Evolutionary conservation across 257 asterid species (phyloP), one percentile per base, ranked within the genome.

Genomic region (Solanum pennellii): DNA sequence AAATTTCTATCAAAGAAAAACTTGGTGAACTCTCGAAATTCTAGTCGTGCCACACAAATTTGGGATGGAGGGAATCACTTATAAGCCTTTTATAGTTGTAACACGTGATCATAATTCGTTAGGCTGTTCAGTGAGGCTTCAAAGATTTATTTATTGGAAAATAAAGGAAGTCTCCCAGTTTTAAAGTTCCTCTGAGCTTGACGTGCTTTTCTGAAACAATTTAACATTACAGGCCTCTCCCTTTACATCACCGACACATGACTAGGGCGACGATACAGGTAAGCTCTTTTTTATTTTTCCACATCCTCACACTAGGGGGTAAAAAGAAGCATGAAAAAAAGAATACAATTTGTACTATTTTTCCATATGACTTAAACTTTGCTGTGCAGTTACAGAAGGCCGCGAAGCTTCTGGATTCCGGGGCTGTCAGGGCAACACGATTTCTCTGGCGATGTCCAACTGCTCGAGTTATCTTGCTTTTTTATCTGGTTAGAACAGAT

Each of bases 391-490:
- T 97, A 93, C 99, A 97, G 93, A 95, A 91, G 92, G 99, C 99
- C 27, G 99, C 95, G 16, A 97, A 97, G 88, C 90, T 96, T 83
- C 92, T 97, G 89, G 99, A 97, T 87, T 91, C 95, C 11, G 99
- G 98, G 88, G 99, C 99, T 59, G 99, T 93, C 89, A 94, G 99
- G 94, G 99, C 98, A 87, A 97, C 99, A 35, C 94, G 95, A 89
- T 97, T 97, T 92, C 94, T 97, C 60, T 97, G 99, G 99, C 98
- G 96, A 88, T 96, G 96, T 94, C 99, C 99, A 73, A 92, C 93
- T 87, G 99, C 99, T 82, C 95, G 99, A 89, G 86, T 97, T 90
- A 90, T 90, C 93, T 93, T 97, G 88, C 94, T 97, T 88, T 95
- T 94, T 89, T 97, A 97, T 93, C 94, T 97, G 99, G 99, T 97